phyloP scores from a whole-genome alignment of 495 filamentous ascomycete species.

The Thermothielavioides terrestris region DNA sequence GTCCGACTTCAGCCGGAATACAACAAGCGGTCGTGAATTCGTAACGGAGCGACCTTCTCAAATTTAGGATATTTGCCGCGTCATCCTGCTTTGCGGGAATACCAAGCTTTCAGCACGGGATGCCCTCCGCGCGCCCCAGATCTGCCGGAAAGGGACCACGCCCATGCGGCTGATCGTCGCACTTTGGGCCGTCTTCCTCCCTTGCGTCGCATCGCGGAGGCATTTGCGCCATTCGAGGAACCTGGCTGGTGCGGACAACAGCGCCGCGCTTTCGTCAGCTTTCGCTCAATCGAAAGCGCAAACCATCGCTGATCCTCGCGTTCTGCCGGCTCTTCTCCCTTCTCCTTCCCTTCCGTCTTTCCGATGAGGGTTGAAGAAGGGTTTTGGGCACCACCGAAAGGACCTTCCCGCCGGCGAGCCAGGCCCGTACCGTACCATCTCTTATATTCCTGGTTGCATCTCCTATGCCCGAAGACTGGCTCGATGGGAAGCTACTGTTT shows the following conservation, averaged over 20 bases:
- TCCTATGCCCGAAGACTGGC: not conserved
- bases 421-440: too few species aligned
- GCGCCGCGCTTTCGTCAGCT: not conserved
- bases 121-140: conserved; percentile 9
- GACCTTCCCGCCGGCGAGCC: too few species aligned
- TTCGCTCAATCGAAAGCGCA: not conserved
- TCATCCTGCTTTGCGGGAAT: conserved; percentile 19
- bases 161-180: conserved; percentile 19
- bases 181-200: not conserved
- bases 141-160: conserved; percentile 27
- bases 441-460: not conserved
- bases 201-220: not conserved
- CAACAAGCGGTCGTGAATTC: conserved; percentile 12
- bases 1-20: conserved; percentile 26
- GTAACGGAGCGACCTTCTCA: conserved; percentile 4
- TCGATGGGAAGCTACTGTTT: conserved; percentile 4
- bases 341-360: not conserved
- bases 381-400: too few species aligned
- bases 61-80: conserved; percentile 22
- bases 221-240: not conserved
- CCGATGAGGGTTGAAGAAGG: too few species aligned
- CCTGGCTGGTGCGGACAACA: not conserved
- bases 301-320: not conserved
- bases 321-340: not conserved
- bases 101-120: conserved; percentile 14